Conservation (phyloP, 1,139 yeast species). For the Suhomyces kunorum region DNA sequence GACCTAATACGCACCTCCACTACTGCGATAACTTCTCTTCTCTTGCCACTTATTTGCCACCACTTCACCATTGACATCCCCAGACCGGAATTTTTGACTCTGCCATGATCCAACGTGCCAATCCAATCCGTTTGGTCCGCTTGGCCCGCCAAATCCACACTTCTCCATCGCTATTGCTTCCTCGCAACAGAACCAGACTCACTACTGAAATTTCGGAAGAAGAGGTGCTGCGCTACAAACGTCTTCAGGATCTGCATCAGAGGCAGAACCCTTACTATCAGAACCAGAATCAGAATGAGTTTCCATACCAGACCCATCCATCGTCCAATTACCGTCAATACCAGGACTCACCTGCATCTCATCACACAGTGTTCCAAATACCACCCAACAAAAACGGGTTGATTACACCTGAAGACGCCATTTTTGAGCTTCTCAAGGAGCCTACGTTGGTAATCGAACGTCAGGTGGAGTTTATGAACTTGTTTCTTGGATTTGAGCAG, state of each 20-base stretch:
- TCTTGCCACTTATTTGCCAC: not conserved
- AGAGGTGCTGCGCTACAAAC: constrained; percentile 30
- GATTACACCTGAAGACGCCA: constrained; percentile 55
- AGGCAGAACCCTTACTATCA: constrained; percentile 10
- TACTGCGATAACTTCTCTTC: no score
- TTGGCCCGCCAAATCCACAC: constrained; percentile 4
- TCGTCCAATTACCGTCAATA: constrained; percentile 22
- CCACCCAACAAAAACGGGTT: constrained; percentile 50
- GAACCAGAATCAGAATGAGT: constrained; percentile 24
- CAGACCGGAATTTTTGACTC: no score
- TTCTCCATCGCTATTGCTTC: constrained; percentile 10
- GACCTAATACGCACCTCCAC: constrained; percentile 1
- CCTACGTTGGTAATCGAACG: constrained; percentile 88
- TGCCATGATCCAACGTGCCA: constrained; percentile 1
- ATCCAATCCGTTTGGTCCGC: not conserved
- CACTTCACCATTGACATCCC: not conserved
- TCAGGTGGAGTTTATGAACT: constrained; percentile 82
- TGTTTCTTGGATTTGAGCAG: constrained; percentile 87
- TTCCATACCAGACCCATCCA: constrained; percentile 36
- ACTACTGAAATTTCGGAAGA: constrained; percentile 43
- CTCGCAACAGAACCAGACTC: constrained; percentile 28
- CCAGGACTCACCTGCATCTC: constrained; percentile 26
- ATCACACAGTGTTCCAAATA: constrained; percentile 32
- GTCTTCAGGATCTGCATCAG: constrained; percentile 17
- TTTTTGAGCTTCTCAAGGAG: constrained; percentile 59